A percentile compares a stretch with the other conserved stretches of the same genome.
phyloP scores from a whole-genome alignment of 2,329 filamentous ascomycete species.

The Orbilia quercus region DNA sequence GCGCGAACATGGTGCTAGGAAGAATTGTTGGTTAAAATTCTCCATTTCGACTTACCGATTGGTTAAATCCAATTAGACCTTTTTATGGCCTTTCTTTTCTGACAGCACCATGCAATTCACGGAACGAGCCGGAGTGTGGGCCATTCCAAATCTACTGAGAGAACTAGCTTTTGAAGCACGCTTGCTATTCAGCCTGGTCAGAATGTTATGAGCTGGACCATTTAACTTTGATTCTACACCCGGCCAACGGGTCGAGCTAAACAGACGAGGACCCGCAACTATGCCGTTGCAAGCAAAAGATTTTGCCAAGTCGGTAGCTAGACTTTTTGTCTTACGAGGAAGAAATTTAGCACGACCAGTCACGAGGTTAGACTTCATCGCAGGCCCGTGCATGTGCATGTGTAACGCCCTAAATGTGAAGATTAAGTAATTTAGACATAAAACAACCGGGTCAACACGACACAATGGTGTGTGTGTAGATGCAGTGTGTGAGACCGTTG shows the following conservation, averaged over 20 bases:
- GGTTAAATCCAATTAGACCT: not conserved
- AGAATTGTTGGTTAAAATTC: not conserved
- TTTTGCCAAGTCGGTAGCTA: constrained; percentile 10
- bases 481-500: too few species aligned
- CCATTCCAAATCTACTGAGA: constrained; percentile 11
- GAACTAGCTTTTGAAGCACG: not conserved
- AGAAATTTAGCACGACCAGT: not conserved
- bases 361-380: not conserved
- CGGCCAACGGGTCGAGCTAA: constrained; percentile 5
- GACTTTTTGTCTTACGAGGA: not conserved
- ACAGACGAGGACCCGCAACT: constrained; percentile 1
- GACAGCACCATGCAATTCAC: constrained; percentile 10
- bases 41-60: not conserved
- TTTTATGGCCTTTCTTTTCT: not conserved
- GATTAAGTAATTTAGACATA: too few species aligned
- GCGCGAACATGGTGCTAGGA: not conserved
- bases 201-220: constrained; percentile 16
- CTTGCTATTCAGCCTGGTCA: constrained; percentile 22
- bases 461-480: too few species aligned
- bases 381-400: too few species aligned
- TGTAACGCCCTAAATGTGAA: too few species aligned
- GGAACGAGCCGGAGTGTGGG: constrained; percentile 26
- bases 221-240: not conserved
- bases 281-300: too few species aligned
- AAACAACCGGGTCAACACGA: too few species aligned